Evolutionary conservation across 2,329 filamentous ascomycete genomes (phyloP).

Genomic region (Diaporthe ampelina): DNA sequence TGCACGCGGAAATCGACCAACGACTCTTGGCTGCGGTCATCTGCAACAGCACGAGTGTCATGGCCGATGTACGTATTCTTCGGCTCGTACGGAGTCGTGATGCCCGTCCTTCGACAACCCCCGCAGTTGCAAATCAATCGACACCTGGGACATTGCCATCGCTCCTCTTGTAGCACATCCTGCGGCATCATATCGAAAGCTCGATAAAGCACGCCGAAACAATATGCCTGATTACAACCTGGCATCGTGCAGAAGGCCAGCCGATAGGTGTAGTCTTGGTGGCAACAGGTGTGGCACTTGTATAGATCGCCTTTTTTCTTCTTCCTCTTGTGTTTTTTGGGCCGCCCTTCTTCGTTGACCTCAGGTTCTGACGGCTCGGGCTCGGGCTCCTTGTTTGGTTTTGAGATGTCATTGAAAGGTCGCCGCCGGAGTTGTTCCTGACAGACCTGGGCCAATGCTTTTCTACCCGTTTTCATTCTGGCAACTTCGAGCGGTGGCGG

Average conservation of each 20-base stretch:
- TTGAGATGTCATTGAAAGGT: constrained; percentile 86
- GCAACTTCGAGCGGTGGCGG: constrained; percentile 80
- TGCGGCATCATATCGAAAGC: constrained; percentile 93
- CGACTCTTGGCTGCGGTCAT: constrained; percentile 89
- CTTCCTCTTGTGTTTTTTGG: constrained; percentile 71
- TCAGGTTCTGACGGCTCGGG: constrained; percentile 66
- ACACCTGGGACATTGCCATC: constrained; percentile 93
- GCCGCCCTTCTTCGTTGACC: constrained; percentile 73
- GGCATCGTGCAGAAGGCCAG: constrained; percentile 81
- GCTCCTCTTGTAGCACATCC: constrained; percentile 81
- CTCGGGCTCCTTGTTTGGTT: constrained; percentile 65
- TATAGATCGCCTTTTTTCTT: constrained; percentile 68
- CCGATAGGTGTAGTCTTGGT: constrained; percentile 86
- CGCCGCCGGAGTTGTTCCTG: constrained; percentile 86
- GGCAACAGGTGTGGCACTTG: constrained; percentile 86
- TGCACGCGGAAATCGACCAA: constrained; percentile 92
- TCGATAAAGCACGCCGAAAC: constrained; percentile 92
- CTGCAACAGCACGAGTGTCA: constrained; percentile 90
- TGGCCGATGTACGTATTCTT: constrained; percentile 91
- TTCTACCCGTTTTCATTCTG: constrained; percentile 76
- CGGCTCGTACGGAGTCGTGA: constrained; percentile 85
- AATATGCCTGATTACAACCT: constrained; percentile 83
- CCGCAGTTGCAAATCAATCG: constrained; percentile 89
- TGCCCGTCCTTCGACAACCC: constrained; percentile 75
- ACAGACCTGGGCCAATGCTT: constrained; percentile 91